phyloP scores from a whole-genome alignment of 495 filamentous ascomycete species.

The Lichina pygmaea region DNA sequence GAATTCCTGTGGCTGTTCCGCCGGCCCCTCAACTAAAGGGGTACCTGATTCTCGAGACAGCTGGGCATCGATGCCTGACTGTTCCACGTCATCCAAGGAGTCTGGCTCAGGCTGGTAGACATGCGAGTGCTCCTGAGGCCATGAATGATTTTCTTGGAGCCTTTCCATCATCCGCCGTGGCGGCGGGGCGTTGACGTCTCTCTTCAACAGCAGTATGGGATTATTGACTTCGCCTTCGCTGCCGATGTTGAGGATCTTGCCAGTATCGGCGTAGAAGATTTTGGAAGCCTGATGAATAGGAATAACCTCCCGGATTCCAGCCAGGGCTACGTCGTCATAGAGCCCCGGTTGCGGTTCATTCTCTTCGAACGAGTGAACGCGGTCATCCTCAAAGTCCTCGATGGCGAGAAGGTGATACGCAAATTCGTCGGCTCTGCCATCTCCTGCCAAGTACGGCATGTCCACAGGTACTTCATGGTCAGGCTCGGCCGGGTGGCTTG shows the following conservation, averaged over 20 bases:
- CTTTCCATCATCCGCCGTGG: constrained; percentile 39
- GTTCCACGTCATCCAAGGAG: constrained; percentile 5
- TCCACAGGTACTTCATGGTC: not conserved
- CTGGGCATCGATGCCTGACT: constrained; percentile 44
- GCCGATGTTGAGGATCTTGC: constrained; percentile 76
- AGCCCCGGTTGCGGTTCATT: constrained; percentile 25
- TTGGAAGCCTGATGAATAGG: constrained; percentile 83
- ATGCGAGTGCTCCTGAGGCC: constrained; percentile 8
- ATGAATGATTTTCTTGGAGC: constrained; percentile 6
- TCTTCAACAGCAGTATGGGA: constrained; percentile 65
- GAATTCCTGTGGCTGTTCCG: constrained; percentile 7
- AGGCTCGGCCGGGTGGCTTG: not conserved
- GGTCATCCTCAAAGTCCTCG: constrained; percentile 80
- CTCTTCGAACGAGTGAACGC: constrained; percentile 62
- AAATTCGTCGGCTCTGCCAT: constrained; percentile 37
- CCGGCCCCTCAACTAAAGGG: not conserved
- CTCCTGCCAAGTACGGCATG: constrained; percentile 16
- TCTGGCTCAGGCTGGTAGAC: not conserved
- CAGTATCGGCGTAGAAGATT: constrained; percentile 93
- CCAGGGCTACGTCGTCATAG: constrained; percentile 42
- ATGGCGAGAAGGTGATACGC: constrained; percentile 72
- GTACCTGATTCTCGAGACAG: constrained; percentile 17
- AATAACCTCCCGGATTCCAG: constrained; percentile 61
- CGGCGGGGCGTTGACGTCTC: constrained; percentile 49
- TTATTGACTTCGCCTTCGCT: constrained; percentile 54